These are phyloP conservation scores for Pezicula neosporulosa DNA, from an alignment of 2,329 filamentous ascomycete genomes.

Conservation along the genomic window DNA sequence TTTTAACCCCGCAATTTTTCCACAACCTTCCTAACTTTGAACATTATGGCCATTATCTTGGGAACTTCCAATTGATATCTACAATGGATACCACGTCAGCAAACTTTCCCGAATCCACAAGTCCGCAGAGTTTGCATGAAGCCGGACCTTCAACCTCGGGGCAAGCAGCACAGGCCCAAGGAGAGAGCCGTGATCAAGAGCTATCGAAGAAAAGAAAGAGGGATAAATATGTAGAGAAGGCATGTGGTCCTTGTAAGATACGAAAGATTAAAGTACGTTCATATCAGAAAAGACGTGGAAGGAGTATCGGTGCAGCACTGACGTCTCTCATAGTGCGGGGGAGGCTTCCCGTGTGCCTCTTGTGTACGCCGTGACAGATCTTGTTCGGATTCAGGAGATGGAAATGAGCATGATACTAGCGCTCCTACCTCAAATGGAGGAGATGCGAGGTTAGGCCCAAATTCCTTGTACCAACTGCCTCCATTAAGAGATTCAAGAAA, in stretches of 20 bases:
- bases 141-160: too few species aligned
- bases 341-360: background rate
- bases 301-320: background rate
- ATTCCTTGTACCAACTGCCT: background rate
- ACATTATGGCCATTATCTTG: too few species aligned
- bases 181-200: background rate
- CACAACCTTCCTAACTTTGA: too few species aligned
- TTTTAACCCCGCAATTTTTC: too few species aligned
- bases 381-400: background rate
- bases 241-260: background rate
- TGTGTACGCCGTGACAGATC: background rate
- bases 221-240: background rate
- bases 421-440: background rate
- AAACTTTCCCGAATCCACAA: too few species aligned
- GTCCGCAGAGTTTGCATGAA: background rate
- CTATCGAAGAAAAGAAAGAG: background rate
- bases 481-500: background rate
- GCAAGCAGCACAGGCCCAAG: background rate
- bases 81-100: too few species aligned
- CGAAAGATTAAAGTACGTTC: background rate
- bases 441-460: background rate
- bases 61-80: too few species aligned
- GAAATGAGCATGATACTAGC: background rate
- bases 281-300: too few species aligned
- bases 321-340: background rate